These are phyloP conservation scores for Tetramitus jugosus DNA, from an alignment of 208 protist genomes.

Conservation along the genomic window DNA sequence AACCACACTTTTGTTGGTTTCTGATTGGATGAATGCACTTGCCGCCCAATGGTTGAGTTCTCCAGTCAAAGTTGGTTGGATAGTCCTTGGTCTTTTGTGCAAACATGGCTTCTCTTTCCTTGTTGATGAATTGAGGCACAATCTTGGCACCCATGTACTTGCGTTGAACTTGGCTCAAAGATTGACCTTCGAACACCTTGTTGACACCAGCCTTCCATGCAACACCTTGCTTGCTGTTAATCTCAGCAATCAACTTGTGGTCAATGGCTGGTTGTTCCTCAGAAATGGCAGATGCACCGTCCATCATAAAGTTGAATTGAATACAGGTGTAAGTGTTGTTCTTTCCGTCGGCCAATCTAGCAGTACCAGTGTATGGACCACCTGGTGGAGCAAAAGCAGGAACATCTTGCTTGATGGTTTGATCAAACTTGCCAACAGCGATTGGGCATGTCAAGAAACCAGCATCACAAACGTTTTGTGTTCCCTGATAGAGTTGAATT, in stretches of 20 bases:
- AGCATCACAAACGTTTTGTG: background rate
- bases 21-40: background rate
- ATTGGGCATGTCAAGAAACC: background rate
- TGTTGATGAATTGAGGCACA: background rate
- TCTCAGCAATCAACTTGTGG: background rate
- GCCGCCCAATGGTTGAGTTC: too few species aligned
- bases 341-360: background rate
- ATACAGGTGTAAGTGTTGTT: background rate
- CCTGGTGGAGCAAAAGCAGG: background rate
- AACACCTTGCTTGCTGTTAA: background rate
- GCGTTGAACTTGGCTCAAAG: background rate
- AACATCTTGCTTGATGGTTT: background rate
- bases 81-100: too few species aligned
- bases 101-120: background rate
- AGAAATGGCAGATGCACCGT: too few species aligned
- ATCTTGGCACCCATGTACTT: background rate
- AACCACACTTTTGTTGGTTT: slow-evolving; percentile 60
- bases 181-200: background rate
- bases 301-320: background rate
- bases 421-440: background rate
- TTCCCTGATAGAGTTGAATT: background rate
- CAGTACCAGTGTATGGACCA: background rate
- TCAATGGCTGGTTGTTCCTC: background rate
- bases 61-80: background rate
- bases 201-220: background rate